phyloP scores from a whole-genome alignment of 1,284 basidiomycete genomes.

The Pyrrhoderma noxium region DNA sequence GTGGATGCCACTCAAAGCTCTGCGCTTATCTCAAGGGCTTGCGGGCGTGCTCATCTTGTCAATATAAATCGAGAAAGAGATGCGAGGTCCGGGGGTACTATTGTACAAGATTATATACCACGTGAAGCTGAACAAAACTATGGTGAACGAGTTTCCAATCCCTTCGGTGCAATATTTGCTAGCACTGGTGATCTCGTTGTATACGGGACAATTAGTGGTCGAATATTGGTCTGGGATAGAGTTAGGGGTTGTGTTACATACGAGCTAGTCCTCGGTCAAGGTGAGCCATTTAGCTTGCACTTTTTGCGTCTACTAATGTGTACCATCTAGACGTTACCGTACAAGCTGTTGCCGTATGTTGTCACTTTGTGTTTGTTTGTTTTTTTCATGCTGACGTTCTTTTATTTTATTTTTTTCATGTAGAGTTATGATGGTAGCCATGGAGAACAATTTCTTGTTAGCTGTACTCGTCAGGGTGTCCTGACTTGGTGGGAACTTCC shows the following conservation, averaged over 20 bases:
- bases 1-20: conserved; percentile 39
- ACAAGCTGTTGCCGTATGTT: conserved; percentile 6
- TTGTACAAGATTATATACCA: conserved; percentile 45
- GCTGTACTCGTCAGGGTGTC: conserved; percentile 6
- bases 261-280: conserved; percentile 43
- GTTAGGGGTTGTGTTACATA: conserved; percentile 42
- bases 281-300: background rate
- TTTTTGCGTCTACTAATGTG: background rate
- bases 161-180: conserved; percentile 45
- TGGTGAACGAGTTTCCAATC: conserved; percentile 26
- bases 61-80: conserved; percentile 28
- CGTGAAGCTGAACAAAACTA: conserved; percentile 30
- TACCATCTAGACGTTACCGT: background rate
- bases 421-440: conserved; percentile 5
- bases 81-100: conserved; percentile 38
- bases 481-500: conserved; percentile 12
- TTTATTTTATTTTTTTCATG: background rate
- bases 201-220: conserved; percentile 45
- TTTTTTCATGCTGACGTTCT: background rate
- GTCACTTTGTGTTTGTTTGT: too few species aligned
- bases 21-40: conserved; percentile 43
- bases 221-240: conserved; percentile 54
- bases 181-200: conserved; percentile 43
- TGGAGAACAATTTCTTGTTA: conserved; percentile 7
- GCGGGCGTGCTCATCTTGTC: conserved; percentile 43